phyloP scores from a whole-genome alignment of 78 protist genomes.

The Corallochytrium limacisporum region DNA sequence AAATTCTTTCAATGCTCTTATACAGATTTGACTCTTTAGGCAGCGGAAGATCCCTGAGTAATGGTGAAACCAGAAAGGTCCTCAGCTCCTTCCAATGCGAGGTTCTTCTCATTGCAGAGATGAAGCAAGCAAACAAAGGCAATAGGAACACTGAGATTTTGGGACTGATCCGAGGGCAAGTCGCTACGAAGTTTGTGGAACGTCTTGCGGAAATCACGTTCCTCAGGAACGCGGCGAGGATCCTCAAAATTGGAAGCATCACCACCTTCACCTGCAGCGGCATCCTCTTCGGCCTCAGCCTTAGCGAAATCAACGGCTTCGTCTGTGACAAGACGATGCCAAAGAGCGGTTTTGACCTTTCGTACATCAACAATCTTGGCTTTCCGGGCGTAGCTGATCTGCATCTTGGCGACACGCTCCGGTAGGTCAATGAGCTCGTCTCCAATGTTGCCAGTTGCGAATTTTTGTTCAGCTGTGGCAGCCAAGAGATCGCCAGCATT shows the following conservation, averaged over 20 bases:
- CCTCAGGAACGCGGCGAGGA: background rate
- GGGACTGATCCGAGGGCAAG: background rate
- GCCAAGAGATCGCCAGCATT: background rate
- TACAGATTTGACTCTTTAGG: background rate
- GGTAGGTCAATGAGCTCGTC: background rate
- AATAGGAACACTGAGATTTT: slow-evolving; percentile 42
- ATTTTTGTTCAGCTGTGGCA: no score
- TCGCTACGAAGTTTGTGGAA: background rate
- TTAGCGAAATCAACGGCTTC: background rate
- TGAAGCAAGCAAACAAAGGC: slow-evolving; percentile 84
- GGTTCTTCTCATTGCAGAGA: slow-evolving; percentile 78
- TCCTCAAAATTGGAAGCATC: background rate
- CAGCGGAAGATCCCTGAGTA: background rate
- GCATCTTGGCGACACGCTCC: no score
- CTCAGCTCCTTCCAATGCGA: background rate
- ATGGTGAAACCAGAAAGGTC: background rate
- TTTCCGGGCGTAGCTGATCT: slow-evolving; percentile 11
- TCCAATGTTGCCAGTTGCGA: no score
- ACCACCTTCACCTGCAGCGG: background rate
- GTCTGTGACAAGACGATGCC: background rate
- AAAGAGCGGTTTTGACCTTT: slow-evolving; percentile 11
- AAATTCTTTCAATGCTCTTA: no score
- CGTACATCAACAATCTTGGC: slow-evolving; percentile 39
- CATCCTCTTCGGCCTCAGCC: background rate
- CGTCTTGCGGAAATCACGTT: background rate